phyloP scores from a whole-genome alignment of 305 asterid genomes.

The Solanum hybrid region DNA sequence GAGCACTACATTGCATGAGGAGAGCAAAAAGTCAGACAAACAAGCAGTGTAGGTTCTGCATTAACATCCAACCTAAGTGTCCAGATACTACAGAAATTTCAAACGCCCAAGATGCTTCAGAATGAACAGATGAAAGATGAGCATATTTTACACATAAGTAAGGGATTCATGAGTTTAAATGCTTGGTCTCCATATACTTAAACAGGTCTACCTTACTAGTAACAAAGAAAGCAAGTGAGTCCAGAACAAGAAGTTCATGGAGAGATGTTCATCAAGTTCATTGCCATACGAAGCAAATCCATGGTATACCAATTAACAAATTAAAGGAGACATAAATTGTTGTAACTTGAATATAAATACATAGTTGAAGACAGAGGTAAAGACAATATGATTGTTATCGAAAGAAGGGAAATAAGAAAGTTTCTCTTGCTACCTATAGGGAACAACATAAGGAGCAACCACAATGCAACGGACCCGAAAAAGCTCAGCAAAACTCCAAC shows the following conservation, averaged over 20 bases:
- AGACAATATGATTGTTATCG: too few species aligned
- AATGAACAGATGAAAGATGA: conserved; percentile 3
- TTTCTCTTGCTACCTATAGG: too few species aligned
- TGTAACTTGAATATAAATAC: neutral
- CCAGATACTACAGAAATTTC: neutral
- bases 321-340: neutral
- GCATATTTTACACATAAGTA: neutral
- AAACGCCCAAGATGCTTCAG: conserved; percentile 1
- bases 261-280: neutral
- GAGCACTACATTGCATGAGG: conserved; percentile 52
- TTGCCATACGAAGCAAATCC: neutral
- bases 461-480: too few species aligned
- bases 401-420: too few species aligned
- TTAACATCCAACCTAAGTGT: neutral
- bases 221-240: neutral
- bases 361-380: too few species aligned
- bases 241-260: neutral
- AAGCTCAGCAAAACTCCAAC: too few species aligned
- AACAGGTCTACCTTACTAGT: neutral
- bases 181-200: neutral
- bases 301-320: neutral
- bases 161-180: neutral
- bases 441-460: too few species aligned
- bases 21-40: conserved; percentile 1
- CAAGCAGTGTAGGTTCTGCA: neutral